phyloP scores from a whole-genome alignment of 1,284 basidiomycete genomes.

The Ceratobasidium sp. region DNA sequence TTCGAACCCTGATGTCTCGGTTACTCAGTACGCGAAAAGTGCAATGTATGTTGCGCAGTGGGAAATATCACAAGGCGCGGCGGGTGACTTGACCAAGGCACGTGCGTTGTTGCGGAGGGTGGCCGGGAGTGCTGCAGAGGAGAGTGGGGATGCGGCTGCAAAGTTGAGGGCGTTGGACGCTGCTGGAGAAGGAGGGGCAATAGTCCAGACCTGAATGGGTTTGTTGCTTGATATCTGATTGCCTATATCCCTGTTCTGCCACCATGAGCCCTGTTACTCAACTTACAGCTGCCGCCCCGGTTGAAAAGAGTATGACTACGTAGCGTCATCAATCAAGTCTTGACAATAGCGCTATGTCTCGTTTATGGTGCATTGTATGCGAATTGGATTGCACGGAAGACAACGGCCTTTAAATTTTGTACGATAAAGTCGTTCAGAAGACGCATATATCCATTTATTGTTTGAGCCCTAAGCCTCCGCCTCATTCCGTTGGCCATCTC shows the following conservation, averaged over 20 bases:
- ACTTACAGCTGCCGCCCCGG: too few species aligned
- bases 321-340: too few species aligned
- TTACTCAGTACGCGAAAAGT: slow-evolving; percentile 83
- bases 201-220: not conserved
- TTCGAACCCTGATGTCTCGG: slow-evolving; percentile 65
- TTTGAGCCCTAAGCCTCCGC: not conserved
- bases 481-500: slow-evolving; percentile 16
- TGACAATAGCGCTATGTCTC: too few species aligned
- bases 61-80: slow-evolving; percentile 69
- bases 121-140: slow-evolving; percentile 78
- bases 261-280: too few species aligned
- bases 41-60: slow-evolving; percentile 84
- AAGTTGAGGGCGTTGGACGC: slow-evolving; percentile 32
- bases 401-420: too few species aligned
- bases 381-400: too few species aligned
- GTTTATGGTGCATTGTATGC: too few species aligned
- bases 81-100: slow-evolving; percentile 68
- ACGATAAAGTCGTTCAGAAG: not conserved
- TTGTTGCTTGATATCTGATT: too few species aligned
- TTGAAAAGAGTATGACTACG: not conserved
- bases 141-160: slow-evolving; percentile 48
- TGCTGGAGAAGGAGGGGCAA: not conserved
- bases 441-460: not conserved
- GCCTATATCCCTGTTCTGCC: not conserved
- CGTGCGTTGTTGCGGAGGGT: slow-evolving; percentile 78